A percentile compares a stretch with the other conserved stretches of the same genome.
Evolutionary conservation across 441 rosid species (phyloP).

Genomic region (Adansonia rubrostipa): DNA sequence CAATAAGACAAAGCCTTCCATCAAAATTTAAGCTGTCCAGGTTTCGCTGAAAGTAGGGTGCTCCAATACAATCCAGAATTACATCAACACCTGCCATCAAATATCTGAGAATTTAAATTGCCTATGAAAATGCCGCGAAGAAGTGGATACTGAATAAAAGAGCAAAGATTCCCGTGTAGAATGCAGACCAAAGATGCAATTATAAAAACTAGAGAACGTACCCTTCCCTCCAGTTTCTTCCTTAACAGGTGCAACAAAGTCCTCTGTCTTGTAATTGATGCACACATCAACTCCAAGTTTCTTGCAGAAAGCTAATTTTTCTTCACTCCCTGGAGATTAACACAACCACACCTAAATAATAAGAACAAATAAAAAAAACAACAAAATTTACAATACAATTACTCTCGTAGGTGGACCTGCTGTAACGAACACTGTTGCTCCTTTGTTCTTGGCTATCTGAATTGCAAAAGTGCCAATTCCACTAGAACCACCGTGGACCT

Average conservation of each 20-base stretch:
- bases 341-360: constrained; percentile 12
- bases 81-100: constrained; percentile 69
- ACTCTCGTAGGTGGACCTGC: constrained; percentile 61
- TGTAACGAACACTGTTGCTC: constrained; percentile 73
- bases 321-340: constrained; percentile 67
- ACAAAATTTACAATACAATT: not conserved
- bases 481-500: constrained; percentile 96
- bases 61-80: constrained; percentile 82
- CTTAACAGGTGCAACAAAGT: constrained; percentile 79
- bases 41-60: constrained; percentile 74
- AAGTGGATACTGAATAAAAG: not conserved
- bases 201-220: constrained; percentile 13
- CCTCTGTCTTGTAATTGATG: constrained; percentile 89
- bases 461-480: constrained; percentile 92
- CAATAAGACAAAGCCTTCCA: constrained; percentile 85
- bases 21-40: constrained; percentile 75
- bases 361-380: not conserved
- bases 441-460: constrained; percentile 76
- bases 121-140: not conserved
- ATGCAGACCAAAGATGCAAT: not conserved
- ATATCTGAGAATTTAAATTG: constrained; percentile 11
- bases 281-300: constrained; percentile 82
- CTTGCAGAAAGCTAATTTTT: constrained; percentile 78
- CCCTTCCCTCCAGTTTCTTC: constrained; percentile 83
- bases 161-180: constrained; percentile 1